These are phyloP conservation scores for Selaginella tamariscina DNA, from an alignment of 75 land plant species.

Conservation along the genomic window DNA sequence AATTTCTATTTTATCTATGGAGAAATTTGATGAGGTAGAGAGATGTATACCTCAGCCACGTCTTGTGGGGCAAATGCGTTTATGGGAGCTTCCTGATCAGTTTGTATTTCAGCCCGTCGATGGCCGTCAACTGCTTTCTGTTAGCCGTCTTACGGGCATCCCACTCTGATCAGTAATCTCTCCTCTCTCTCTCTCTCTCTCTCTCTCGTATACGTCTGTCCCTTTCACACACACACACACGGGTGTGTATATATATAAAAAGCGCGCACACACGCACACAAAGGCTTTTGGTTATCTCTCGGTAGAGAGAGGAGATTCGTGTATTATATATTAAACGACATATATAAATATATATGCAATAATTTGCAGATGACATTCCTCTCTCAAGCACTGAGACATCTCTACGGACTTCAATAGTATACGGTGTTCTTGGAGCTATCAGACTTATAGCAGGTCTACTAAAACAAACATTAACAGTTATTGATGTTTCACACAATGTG, in stretches of 20 bases:
- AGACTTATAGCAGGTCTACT: conserved; percentile 61
- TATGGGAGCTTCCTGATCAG: conserved; percentile 44
- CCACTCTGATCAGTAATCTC: conserved; percentile 25
- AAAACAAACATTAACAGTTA: too few species aligned
- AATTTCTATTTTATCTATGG: not conserved
- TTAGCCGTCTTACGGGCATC: conserved; percentile 36
- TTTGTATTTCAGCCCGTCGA: conserved; percentile 37
- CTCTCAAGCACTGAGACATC: not conserved
- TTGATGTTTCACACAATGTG: too few species aligned
- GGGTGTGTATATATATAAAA: too few species aligned
- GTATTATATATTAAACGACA: too few species aligned
- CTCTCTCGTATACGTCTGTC: too few species aligned
- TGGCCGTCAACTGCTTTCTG: conserved; percentile 34
- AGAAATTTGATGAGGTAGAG: not conserved
- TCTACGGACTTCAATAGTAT: conserved; percentile 2
- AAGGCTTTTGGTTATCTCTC: too few species aligned
- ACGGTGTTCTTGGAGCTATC: conserved; percentile 58
- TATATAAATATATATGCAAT: too few species aligned
- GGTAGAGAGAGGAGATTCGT: too few species aligned
- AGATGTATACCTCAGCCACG: not conserved
- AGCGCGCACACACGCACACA: too few species aligned
- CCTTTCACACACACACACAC: too few species aligned
- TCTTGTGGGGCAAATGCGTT: conserved; percentile 19
- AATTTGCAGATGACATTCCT: not conserved
- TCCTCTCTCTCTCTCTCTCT: not conserved